Percentiles rank a stretch among this genome's conserved stretches.
These are phyloP conservation scores for Leccinum griseonigrum DNA, from an alignment of 1,284 basidiomycete genomes.

Conservation along the genomic window DNA sequence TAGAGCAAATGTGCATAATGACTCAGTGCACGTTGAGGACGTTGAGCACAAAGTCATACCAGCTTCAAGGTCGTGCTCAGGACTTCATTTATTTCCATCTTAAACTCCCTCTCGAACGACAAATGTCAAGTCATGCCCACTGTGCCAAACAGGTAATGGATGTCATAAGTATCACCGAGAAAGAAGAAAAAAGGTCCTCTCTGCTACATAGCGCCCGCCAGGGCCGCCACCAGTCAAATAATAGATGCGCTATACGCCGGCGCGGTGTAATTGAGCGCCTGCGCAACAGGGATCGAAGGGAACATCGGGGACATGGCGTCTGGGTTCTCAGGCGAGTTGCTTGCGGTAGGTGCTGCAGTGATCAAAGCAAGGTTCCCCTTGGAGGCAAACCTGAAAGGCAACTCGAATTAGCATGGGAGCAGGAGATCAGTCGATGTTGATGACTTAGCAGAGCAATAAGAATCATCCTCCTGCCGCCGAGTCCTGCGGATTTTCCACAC, in stretches of 20 bases:
- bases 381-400: constrained; percentile 53
- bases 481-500: background rate
- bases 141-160: background rate
- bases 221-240: background rate
- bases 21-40: background rate
- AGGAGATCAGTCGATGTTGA: constrained; percentile 45
- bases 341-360: constrained; percentile 42
- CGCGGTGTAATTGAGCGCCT: constrained; percentile 53
- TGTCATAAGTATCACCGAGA: background rate
- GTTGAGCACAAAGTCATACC: background rate
- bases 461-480: background rate
- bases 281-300: constrained; percentile 44
- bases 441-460: constrained; percentile 38
- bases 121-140: background rate
- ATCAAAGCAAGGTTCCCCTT: constrained; percentile 23
- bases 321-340: constrained; percentile 54
- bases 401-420: constrained; percentile 45
- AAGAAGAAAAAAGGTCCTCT: background rate
- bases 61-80: background rate
- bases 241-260: constrained; percentile 46
- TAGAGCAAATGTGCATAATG: background rate
- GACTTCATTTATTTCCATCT: background rate
- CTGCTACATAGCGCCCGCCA: background rate
- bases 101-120: background rate
- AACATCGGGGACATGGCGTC: constrained; percentile 46